A percentile compares a stretch with the other conserved stretches of the same genome.
These are phyloP conservation scores for Penicillium arizonense DNA, from an alignment of 495 filamentous ascomycete genomes.

Conservation along the genomic window DNA sequence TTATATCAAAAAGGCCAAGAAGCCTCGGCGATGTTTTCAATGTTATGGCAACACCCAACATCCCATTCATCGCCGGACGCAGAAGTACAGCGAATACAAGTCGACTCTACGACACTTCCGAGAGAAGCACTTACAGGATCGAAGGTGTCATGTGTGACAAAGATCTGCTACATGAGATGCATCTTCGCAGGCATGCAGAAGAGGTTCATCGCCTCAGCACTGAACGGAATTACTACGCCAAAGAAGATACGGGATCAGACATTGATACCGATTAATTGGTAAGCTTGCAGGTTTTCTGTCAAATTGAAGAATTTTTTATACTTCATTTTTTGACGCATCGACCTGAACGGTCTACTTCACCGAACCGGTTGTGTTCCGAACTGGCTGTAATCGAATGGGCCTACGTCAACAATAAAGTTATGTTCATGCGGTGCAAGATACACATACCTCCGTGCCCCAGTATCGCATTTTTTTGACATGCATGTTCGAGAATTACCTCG, in stretches of 20 bases:
- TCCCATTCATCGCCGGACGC: conserved; percentile 17
- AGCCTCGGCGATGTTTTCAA: conserved; percentile 24
- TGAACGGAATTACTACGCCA: conserved; percentile 14
- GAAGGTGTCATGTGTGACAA: conserved; percentile 20
- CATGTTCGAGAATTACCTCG: too few relatives aligned
- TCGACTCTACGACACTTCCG: conserved; percentile 24
- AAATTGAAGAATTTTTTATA: too few relatives aligned
- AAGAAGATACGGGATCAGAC: conserved; percentile 14
- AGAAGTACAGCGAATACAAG: conserved; percentile 21
- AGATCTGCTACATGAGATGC: conserved; percentile 26
- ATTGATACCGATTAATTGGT: conserved; percentile 5
- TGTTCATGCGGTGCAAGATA: too few relatives aligned
- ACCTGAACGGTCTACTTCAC: too few relatives aligned
- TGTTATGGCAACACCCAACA: conserved; percentile 18
- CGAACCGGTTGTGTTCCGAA: too few relatives aligned
- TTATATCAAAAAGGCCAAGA: conserved; percentile 15
- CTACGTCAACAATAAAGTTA: too few relatives aligned
- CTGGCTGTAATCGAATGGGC: too few relatives aligned
- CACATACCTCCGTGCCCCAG: too few relatives aligned
- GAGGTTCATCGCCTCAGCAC: conserved; percentile 17
- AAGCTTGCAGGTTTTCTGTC: too few relatives aligned
- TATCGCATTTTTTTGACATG: too few relatives aligned
- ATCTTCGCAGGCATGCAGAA: conserved; percentile 24
- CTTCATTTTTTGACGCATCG: too few relatives aligned
- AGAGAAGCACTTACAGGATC: conserved; percentile 23